Evolutionary conservation across 257 asterid species (phyloP).

Genomic region (Gentiana dahurica): DNA sequence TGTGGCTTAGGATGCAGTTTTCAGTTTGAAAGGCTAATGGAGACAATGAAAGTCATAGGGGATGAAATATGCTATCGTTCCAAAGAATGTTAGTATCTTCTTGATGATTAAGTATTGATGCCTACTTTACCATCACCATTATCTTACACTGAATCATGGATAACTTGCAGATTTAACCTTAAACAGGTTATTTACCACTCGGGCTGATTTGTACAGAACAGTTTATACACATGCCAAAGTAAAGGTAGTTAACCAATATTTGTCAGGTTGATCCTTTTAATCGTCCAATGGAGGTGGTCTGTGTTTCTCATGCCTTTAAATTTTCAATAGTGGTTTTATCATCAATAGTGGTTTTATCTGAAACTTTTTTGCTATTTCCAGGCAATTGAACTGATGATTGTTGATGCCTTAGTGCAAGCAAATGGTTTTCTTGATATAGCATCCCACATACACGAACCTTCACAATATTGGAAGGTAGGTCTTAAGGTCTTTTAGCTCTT

Average conservation of each 20-base stretch:
- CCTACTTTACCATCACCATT: constrained; percentile 7
- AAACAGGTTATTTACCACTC: constrained; percentile 78
- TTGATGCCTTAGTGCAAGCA: constrained; percentile 83
- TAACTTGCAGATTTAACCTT: constrained; percentile 62
- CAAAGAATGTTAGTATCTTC: constrained; percentile 57
- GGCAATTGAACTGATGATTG: constrained; percentile 92
- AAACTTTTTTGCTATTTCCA: constrained; percentile 13
- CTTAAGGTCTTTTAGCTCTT: constrained; percentile 7
- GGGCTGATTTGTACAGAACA: constrained; percentile 88
- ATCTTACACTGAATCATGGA: constrained; percentile 10
- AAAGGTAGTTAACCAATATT: constrained; percentile 36
- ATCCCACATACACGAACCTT: constrained; percentile 73
- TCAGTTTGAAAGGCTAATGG: constrained; percentile 83
- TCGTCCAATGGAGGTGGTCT: not conserved
- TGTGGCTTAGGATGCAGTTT: constrained; percentile 92
- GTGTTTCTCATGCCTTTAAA: constrained; percentile 1
- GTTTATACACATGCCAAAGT: constrained; percentile 93
- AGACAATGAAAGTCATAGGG: constrained; percentile 83
- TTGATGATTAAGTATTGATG: not conserved
- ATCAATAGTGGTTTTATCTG: not conserved
- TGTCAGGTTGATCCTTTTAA: not conserved
- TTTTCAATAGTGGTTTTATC: not conserved
- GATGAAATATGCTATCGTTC: constrained; percentile 91
- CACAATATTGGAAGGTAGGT: constrained; percentile 86
- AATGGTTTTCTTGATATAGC: constrained; percentile 60